These are phyloP conservation scores for Yarrowia bubula DNA, from an alignment of 805 yeast genomes.

Conservation along the genomic window DNA sequence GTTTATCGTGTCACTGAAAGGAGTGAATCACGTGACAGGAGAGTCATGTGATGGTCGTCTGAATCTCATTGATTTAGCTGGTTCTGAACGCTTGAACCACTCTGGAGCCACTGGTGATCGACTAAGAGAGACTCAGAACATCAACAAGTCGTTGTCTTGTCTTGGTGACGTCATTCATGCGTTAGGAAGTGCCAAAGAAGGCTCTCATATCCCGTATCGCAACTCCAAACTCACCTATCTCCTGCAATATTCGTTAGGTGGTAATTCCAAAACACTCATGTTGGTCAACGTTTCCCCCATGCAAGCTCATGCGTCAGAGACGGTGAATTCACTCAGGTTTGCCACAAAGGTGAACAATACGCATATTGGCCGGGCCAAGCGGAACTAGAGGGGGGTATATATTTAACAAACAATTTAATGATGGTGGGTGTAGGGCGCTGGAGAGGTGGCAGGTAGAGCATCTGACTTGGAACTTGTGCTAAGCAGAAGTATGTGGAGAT, in stretches of 20 bases:
- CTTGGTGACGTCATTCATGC: slow-evolving; percentile 87
- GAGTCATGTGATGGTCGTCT: slow-evolving; percentile 56
- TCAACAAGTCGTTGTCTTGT: slow-evolving; percentile 82
- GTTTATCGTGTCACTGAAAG: slow-evolving; percentile 61
- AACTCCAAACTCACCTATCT: slow-evolving; percentile 77
- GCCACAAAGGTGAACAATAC: slow-evolving; percentile 56
- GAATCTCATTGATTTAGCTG: slow-evolving; percentile 88
- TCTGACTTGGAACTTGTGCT: no score
- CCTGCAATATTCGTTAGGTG: slow-evolving; percentile 78
- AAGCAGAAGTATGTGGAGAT: no score
- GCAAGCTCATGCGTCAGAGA: slow-evolving; percentile 62
- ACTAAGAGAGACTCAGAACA: slow-evolving; percentile 80
- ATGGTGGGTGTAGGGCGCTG: neutral
- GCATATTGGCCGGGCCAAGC: slow-evolving; percentile 27
- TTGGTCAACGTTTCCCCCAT: slow-evolving; percentile 83
- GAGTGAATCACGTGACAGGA: slow-evolving; percentile 51
- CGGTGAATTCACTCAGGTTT: slow-evolving; percentile 80
- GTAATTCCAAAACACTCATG: slow-evolving; percentile 87
- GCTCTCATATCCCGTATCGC: slow-evolving; percentile 61
- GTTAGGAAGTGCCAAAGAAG: slow-evolving; percentile 46
- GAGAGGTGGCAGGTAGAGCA: no score
- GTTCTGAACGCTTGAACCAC: slow-evolving; percentile 77
- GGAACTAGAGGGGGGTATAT: neutral
- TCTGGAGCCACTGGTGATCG: slow-evolving; percentile 81
- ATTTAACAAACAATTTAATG: neutral